phyloP scores from a whole-genome alignment of 2,329 filamentous ascomycete genomes.

The Dothideomycetes sp. region DNA sequence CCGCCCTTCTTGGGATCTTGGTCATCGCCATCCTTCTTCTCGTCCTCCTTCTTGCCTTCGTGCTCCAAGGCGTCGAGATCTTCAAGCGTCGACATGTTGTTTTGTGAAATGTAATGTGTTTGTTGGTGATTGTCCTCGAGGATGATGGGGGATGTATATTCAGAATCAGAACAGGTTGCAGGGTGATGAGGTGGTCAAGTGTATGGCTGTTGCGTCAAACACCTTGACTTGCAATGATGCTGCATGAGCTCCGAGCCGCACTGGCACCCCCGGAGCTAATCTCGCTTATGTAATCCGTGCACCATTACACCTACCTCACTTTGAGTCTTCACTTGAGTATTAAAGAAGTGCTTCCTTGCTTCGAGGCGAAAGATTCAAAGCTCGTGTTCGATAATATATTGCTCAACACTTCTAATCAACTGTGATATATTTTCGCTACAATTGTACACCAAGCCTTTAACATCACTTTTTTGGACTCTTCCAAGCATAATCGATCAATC shows the following conservation, averaged over 20 bases:
- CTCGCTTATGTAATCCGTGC: constrained; percentile 3
- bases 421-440: too few relatives aligned
- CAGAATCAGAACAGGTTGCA: not conserved
- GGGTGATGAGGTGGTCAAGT: not conserved
- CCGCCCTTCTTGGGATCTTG: constrained; percentile 47
- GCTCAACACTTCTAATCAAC: too few relatives aligned
- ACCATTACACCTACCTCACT: not conserved
- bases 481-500: not conserved
- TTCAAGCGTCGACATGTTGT: constrained; percentile 75
- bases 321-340: too few relatives aligned
- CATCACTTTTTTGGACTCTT: too few relatives aligned
- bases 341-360: too few relatives aligned
- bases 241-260: not conserved
- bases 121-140: not conserved
- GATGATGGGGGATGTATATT: not conserved
- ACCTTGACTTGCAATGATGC: constrained; percentile 1
- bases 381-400: too few relatives aligned
- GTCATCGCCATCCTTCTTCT: constrained; percentile 45
- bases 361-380: too few relatives aligned
- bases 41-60: constrained; percentile 62
- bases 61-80: constrained; percentile 84
- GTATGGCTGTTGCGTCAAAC: not conserved
- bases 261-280: not conserved
- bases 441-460: too few relatives aligned
- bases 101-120: constrained; percentile 9